Evolutionary conservation across 179 eudicot genomes (phyloP).

Genomic region (Beta macrorhiza): DNA sequence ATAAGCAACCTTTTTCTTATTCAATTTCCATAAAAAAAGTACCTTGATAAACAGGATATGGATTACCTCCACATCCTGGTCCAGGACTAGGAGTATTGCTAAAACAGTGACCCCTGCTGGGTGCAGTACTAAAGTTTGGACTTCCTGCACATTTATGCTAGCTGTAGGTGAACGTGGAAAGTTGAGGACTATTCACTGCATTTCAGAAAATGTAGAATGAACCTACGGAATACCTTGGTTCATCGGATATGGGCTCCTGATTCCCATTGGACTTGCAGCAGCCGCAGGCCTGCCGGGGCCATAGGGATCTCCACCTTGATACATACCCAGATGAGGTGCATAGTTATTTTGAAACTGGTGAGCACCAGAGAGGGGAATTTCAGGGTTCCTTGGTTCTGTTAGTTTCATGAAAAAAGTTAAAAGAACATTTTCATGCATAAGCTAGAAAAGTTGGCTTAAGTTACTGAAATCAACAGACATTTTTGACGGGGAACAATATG

Average conservation of each 20-base stretch:
- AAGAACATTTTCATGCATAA: constrained; percentile 5
- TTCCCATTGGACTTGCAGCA: constrained; percentile 27
- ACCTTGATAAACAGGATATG: constrained; percentile 37
- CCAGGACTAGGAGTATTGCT: constrained; percentile 37
- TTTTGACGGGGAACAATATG: neutral
- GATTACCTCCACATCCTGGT: constrained; percentile 32
- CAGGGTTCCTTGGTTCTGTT: constrained; percentile 45
- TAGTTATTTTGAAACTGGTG: constrained; percentile 38
- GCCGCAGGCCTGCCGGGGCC: constrained; percentile 31
- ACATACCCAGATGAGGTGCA: constrained; percentile 37
- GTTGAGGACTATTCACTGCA: neutral
- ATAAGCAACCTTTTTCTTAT: neutral
- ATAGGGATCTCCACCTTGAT: constrained; percentile 35
- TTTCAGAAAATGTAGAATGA: neutral
- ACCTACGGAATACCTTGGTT: constrained; percentile 26
- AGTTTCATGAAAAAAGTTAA: constrained; percentile 11
- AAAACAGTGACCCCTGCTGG: constrained; percentile 34
- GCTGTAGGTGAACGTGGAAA: constrained; percentile 14
- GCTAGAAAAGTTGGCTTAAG: neutral
- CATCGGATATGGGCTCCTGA: constrained; percentile 28
- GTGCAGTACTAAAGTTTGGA: constrained; percentile 32
- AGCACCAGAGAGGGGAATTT: constrained; percentile 34
- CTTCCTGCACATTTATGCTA: constrained; percentile 33
- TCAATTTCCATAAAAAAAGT: constrained; percentile 8
- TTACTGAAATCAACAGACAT: neutral